These are phyloP conservation scores for Alternaria dauci DNA, from an alignment of 2,329 filamentous ascomycete species.

Conservation along the genomic window DNA sequence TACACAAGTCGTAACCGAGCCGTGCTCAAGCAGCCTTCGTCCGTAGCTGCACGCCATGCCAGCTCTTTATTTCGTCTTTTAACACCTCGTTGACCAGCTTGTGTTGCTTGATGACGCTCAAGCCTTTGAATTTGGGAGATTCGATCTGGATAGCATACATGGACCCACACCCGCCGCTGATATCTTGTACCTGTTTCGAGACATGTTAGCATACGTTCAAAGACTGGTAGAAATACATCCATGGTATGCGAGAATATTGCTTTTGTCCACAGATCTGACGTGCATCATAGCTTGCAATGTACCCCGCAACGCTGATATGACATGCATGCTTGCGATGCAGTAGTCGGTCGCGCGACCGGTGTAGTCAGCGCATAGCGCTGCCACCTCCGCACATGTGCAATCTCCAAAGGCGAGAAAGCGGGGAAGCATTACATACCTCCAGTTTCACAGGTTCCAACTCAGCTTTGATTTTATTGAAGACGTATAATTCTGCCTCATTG, in stretches of 20 bases:
- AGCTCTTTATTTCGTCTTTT: slow-evolving; percentile 77
- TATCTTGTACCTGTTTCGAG: slow-evolving; percentile 70
- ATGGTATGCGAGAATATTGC: neutral
- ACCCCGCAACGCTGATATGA: slow-evolving; percentile 17
- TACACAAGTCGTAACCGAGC: neutral
- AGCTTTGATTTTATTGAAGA: slow-evolving; percentile 58
- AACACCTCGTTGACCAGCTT: slow-evolving; percentile 79
- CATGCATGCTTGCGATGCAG: slow-evolving; percentile 18
- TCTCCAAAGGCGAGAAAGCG: slow-evolving; percentile 8
- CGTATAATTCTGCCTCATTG: slow-evolving; percentile 55
- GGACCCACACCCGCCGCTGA: slow-evolving; percentile 83
- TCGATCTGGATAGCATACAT: slow-evolving; percentile 87
- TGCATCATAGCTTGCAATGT: neutral
- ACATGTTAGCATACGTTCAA: slow-evolving; percentile 22
- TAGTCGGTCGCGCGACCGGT: slow-evolving; percentile 23
- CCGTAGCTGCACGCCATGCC: slow-evolving; percentile 84
- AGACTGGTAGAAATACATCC: neutral
- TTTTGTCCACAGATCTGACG: neutral
- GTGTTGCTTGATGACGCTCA: slow-evolving; percentile 81
- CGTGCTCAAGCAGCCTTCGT: slow-evolving; percentile 62
- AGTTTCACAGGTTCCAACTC: slow-evolving; percentile 55
- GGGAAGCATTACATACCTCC: slow-evolving; percentile 51
- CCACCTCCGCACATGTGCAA: slow-evolving; percentile 13
- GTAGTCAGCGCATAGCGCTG: slow-evolving; percentile 15
- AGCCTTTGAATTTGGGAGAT: slow-evolving; percentile 73